Conservation (phyloP, 768 basidiomycete genomes). For the Fomitopsis pulvina region DNA sequence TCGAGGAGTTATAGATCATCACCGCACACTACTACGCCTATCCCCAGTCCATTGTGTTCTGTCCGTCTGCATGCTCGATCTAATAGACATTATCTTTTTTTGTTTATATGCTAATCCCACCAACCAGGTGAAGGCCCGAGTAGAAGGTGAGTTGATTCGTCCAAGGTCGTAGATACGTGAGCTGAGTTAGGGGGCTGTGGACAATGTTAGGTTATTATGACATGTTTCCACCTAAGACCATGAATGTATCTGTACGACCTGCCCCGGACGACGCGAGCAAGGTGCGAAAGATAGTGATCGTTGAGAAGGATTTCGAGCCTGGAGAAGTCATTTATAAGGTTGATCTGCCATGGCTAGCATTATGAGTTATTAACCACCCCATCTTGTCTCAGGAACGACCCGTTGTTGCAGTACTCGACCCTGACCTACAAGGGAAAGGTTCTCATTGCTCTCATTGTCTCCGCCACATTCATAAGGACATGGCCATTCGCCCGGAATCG, state of each 20-base stretch:
- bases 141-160: constrained; percentile 72
- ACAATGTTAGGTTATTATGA: constrained; percentile 62
- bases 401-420: constrained; percentile 63
- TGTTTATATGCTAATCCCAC: constrained; percentile 13
- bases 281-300: constrained; percentile 41
- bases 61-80: constrained; percentile 17
- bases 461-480: constrained; percentile 42
- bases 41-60: constrained; percentile 6
- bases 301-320: constrained; percentile 56
- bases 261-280: constrained; percentile 21
- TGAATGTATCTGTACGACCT: constrained; percentile 57
- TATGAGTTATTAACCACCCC: background rate
- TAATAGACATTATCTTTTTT: constrained; percentile 23
- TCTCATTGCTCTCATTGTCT: constrained; percentile 73
- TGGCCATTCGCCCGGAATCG: constrained; percentile 36
- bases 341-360: background rate
- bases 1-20: constrained; percentile 1
- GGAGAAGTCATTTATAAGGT: constrained; percentile 81
- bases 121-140: constrained; percentile 53
- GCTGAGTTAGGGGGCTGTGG: constrained; percentile 21
- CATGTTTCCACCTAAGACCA: constrained; percentile 65
- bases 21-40: constrained; percentile 7
- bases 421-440: constrained; percentile 60
- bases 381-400: constrained; percentile 58
- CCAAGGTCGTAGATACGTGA: constrained; percentile 7